These are phyloP conservation scores for Inosperma sp. DNA, from an alignment of 768 basidiomycete genomes.

Conservation along the genomic window DNA sequence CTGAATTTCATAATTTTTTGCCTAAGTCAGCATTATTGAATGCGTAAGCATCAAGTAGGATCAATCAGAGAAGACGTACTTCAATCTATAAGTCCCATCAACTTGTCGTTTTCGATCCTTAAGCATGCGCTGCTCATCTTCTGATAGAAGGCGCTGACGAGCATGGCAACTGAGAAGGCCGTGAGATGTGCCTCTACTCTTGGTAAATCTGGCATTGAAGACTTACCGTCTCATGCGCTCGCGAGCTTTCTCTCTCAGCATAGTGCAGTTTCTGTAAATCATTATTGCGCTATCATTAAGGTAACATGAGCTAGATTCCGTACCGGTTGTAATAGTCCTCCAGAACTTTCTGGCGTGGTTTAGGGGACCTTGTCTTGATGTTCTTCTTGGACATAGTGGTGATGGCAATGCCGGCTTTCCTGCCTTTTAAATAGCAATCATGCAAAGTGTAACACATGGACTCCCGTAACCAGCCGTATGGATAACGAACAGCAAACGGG, in stretches of 20 bases:
- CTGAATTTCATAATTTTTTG: neutral
- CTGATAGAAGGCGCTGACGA: neutral
- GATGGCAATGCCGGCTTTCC: neutral
- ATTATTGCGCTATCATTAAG: too few relatives aligned
- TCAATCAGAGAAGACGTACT: neutral
- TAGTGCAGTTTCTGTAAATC: neutral
- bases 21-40: too few relatives aligned
- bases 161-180: neutral
- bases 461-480: too few relatives aligned
- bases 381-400: neutral
- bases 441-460: too few relatives aligned
- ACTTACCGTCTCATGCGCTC: neutral
- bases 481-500: too few relatives aligned
- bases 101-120: neutral
- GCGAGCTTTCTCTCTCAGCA: neutral
- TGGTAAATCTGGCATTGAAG: neutral
- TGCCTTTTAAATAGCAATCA: neutral
- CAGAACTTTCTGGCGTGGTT: neutral
- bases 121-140: neutral
- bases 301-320: neutral
- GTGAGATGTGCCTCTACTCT: neutral
- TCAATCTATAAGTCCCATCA: neutral
- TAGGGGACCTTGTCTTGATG: neutral
- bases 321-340: neutral
- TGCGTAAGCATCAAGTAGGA: too few relatives aligned